Evolutionary conservation across 768 basidiomycete species (phyloP).

Genomic region (Suillus decipiens): DNA sequence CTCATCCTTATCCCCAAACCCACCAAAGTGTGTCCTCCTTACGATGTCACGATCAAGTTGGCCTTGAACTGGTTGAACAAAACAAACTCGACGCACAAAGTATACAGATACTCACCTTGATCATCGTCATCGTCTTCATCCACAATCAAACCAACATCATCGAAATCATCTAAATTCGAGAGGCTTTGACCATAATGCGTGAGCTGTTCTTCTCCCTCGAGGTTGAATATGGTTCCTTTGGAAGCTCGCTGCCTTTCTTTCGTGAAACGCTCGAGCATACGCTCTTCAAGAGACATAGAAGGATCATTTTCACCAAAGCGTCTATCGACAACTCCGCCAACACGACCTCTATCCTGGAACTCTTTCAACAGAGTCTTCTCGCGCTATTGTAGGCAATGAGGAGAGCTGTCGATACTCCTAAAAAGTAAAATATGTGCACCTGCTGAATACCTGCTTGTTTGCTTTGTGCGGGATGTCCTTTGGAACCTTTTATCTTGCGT

Average conservation of each 20-base stretch:
- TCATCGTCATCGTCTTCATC: conserved; percentile 55
- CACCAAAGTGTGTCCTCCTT: conserved; percentile 77
- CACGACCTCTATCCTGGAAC: conserved; percentile 75
- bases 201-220: conserved; percentile 89
- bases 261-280: conserved; percentile 96
- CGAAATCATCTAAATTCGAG: conserved; percentile 84
- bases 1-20: conserved; percentile 73
- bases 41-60: conserved; percentile 72
- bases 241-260: conserved; percentile 80
- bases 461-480: conserved; percentile 82
- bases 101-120: conserved; percentile 36
- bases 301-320: conserved; percentile 97
- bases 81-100: neutral
- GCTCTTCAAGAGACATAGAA: conserved; percentile 90
- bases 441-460: conserved; percentile 2
- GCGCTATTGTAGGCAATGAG: conserved; percentile 4
- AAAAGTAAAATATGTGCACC: neutral
- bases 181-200: conserved; percentile 91
- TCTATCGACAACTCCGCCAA: conserved; percentile 89
- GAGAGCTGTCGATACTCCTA: neutral
- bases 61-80: conserved; percentile 39
- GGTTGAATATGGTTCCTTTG: conserved; percentile 79
- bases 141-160: conserved; percentile 56
- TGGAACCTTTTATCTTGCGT: conserved; percentile 77
- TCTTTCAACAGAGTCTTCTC: conserved; percentile 76